Conservation (phyloP, 2,329 filamentous ascomycete species). For the Cladorrhinum sp. region DNA sequence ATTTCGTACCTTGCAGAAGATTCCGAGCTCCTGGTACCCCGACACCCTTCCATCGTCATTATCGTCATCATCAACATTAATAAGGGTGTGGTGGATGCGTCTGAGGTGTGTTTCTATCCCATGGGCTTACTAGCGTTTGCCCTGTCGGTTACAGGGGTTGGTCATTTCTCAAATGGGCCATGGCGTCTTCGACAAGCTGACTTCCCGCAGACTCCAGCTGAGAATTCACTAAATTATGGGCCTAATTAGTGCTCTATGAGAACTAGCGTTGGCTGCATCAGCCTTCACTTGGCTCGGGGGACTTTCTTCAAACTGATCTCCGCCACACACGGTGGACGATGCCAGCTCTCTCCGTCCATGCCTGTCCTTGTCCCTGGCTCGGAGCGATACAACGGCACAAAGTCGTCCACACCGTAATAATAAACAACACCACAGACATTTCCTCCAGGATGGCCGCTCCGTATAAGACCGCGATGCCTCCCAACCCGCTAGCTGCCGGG, state of each 20-base stretch:
- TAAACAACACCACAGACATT: not conserved
- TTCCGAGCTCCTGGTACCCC: not conserved
- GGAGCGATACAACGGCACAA: conserved; percentile 1
- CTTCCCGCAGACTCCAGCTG: conserved; percentile 12
- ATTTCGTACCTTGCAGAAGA: not conserved
- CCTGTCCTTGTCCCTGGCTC: conserved; percentile 1
- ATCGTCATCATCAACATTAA: not conserved
- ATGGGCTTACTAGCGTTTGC: conserved; percentile 16
- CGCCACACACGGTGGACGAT: conserved; percentile 8
- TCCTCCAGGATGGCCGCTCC: conserved; percentile 1
- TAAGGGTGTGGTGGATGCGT: not conserved
- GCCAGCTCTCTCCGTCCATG: conserved; percentile 10
- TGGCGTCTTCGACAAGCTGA: conserved; percentile 17
- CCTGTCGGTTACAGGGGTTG: conserved; percentile 19
- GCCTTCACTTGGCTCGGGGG: conserved; percentile 14
- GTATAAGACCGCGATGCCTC: conserved; percentile 6
- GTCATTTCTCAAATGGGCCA: conserved; percentile 13
- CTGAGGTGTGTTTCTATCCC: conserved; percentile 9
- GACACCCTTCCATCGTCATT: not conserved
- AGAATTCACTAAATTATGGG: conserved; percentile 7
- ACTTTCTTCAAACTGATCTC: conserved; percentile 23
- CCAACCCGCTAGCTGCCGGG: not conserved
- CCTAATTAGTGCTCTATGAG: conserved; percentile 14
- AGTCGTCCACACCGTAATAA: conserved; percentile 11
- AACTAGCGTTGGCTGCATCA: conserved; percentile 19